Base-by-base conservation (phyloP, 106 monocot genomes). In the Xerophyta viscosa region DNA sequence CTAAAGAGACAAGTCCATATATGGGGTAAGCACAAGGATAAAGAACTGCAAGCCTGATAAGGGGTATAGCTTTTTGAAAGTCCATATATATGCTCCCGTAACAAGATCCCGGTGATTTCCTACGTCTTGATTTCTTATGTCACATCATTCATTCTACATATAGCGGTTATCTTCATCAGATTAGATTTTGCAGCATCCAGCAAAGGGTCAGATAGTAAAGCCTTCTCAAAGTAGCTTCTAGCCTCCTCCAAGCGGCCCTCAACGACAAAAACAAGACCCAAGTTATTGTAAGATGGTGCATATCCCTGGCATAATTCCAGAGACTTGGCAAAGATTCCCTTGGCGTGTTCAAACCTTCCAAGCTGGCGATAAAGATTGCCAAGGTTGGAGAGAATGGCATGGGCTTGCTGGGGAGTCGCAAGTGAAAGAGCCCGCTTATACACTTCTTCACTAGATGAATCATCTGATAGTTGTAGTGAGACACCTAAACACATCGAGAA, bases 121-220 rank as follows among this genome's bases (percentile, higher is more conserved):
- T n/a, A n/a, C 33, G 11, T 33, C 5, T 6, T 33, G 33, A 5
- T 33, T 11, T 33, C 29, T 57, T 29, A 27, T 27, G 19, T 26
- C 41, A 42, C 22, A 20, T 19, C 21, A 3, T 27, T 0, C 6
- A 14, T 24, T 8, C 41, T 67, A 30, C 36, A 61, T 29, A 80
- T 68, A 10, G 57, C 57, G 18, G 27, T 14, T 22, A 68, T 77
- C 50, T 91, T 91, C 25, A 56, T 20, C 82, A 83, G 42, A 61
- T 98, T 98, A 6, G 98, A 98, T 55, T 71, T 77, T 29, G 98
- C 90, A 61, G 82, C 76, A 75, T 98, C 98, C 24, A 98, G 82
- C 17, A 90, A 43, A 29, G 82, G 82, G 63, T 90, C 90, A 1
- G 73, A 81, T 20, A 48, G 60, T 18, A 90, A 17, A 63, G 98